Percentiles rank a stretch among this genome's conserved stretches.
Evolutionary conservation across 306 rosid species (phyloP).

Genomic region (Lathyrus tuberosus): DNA sequence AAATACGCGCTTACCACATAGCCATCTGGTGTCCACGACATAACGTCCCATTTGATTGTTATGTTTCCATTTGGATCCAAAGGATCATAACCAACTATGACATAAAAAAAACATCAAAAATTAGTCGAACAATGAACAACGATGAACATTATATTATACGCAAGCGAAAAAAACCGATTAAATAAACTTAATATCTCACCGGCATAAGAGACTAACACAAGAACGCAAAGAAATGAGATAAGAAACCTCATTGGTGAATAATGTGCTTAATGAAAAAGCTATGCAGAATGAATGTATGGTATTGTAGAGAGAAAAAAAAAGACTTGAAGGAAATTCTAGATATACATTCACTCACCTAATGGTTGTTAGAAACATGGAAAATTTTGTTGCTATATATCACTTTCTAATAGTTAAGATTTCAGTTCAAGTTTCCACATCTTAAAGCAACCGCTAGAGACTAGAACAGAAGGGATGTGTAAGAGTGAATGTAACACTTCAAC

Average conservation of each 20-base stretch:
- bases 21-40: slow-evolving; percentile 97
- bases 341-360: slow-evolving; percentile 55
- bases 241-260: slow-evolving; percentile 55
- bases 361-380: slow-evolving; percentile 53
- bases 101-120: slow-evolving; percentile 25
- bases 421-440: slow-evolving; percentile 66
- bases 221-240: slow-evolving; percentile 50
- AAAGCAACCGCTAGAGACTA: slow-evolving; percentile 63
- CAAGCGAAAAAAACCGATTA: slow-evolving; percentile 4
- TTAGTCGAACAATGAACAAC: slow-evolving; percentile 2
- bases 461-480: slow-evolving; percentile 43
- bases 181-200: slow-evolving; percentile 49
- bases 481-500: slow-evolving; percentile 60
- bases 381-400: slow-evolving; percentile 31
- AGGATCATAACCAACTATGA: slow-evolving; percentile 82
- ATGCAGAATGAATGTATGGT: slow-evolving; percentile 30
- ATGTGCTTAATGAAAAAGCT: slow-evolving; percentile 26
- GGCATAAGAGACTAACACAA: slow-evolving; percentile 55
- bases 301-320: slow-evolving; percentile 25
- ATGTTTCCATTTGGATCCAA: slow-evolving; percentile 93
- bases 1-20: slow-evolving; percentile 66
- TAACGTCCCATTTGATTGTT: slow-evolving; percentile 85
- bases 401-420: slow-evolving; percentile 36
- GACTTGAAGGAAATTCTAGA: slow-evolving; percentile 33
- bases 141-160: neutral